Evolutionary conservation across 1,284 basidiomycete genomes (phyloP).

Genomic region (Prillingera fragicola): DNA sequence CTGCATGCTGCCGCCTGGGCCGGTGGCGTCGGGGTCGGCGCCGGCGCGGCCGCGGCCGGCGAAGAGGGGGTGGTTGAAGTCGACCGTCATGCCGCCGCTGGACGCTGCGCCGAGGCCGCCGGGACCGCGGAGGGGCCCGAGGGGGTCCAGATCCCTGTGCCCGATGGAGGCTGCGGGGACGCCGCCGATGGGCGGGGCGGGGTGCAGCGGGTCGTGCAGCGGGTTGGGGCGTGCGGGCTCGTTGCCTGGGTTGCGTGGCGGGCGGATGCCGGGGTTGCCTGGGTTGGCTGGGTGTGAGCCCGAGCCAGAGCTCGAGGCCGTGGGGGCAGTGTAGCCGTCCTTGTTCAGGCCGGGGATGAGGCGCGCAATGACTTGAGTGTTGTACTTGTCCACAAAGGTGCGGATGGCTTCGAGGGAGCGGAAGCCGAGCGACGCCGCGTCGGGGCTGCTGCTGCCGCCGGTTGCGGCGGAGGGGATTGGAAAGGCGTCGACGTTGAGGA

Average conservation of each 20-base stretch:
- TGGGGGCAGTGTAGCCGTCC: slow-evolving; percentile 43
- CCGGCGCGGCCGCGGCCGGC: slow-evolving; percentile 28
- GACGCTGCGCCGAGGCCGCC: slow-evolving; percentile 22
- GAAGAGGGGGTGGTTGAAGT: slow-evolving; percentile 54
- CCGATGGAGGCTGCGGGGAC: slow-evolving; percentile 48
- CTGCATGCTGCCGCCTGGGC: slow-evolving; percentile 41
- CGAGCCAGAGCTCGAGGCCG: too few species aligned
- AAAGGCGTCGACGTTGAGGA: slow-evolving; percentile 39
- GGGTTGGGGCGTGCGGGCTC: slow-evolving; percentile 23
- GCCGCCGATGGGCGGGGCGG: not conserved
- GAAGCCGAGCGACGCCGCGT: slow-evolving; percentile 26
- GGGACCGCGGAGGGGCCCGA: slow-evolving; percentile 40
- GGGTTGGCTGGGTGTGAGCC: slow-evolving; percentile 18
- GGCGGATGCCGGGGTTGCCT: slow-evolving; percentile 2
- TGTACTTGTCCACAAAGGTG: slow-evolving; percentile 46
- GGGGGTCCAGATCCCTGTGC: slow-evolving; percentile 52
- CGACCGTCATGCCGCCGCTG: slow-evolving; percentile 53
- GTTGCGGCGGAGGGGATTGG: slow-evolving; percentile 38
- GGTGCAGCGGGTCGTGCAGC: slow-evolving; percentile 20
- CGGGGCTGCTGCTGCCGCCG: not conserved
- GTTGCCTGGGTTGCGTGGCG: slow-evolving; percentile 3
- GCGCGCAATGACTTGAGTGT: slow-evolving; percentile 44
- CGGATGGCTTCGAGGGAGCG: slow-evolving; percentile 33
- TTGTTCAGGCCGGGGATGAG: slow-evolving; percentile 48
- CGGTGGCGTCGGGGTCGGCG: slow-evolving; percentile 15